Evolutionary conservation across 2,329 filamentous ascomycete species (phyloP).

Genomic region (Stachybotrys chlorohalonatus): DNA sequence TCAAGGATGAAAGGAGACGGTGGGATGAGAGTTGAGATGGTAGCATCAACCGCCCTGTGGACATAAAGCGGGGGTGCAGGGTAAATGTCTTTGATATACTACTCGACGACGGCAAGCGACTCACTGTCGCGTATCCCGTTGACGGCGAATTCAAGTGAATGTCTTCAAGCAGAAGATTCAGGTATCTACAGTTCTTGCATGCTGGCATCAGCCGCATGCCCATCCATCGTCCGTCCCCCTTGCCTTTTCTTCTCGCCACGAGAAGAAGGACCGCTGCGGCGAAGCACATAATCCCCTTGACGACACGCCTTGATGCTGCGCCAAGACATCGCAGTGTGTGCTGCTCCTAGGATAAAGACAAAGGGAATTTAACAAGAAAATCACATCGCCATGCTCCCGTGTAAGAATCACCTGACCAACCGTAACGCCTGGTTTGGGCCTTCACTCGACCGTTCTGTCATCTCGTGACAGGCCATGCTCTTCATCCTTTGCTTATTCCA

Average conservation of each 20-base stretch:
- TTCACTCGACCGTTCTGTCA: neutral
- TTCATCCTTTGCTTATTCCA: neutral
- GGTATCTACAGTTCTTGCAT: neutral
- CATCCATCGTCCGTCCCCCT: neutral
- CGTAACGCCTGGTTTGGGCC: neutral
- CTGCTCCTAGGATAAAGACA: neutral
- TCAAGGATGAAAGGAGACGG: slow-evolving; percentile 5
- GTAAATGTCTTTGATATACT: neutral
- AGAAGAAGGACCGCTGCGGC: too few species aligned
- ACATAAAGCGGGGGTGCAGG: neutral
- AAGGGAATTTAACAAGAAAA: neutral
- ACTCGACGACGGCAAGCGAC: too few species aligned
- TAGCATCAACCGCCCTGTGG: neutral
- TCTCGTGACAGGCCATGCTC: neutral
- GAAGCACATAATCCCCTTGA: too few species aligned
- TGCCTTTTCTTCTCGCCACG: neutral
- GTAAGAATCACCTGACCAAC: neutral
- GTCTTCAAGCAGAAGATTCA: neutral
- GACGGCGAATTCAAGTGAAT: too few species aligned
- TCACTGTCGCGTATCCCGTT: too few species aligned
- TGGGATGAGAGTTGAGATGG: neutral
- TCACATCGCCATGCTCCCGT: neutral
- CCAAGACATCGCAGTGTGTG: neutral
- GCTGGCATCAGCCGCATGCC: neutral
- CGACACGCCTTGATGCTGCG: neutral